Percentiles rank a stretch among this genome's conserved stretches.
Conservation (phyloP, 257 asterid genomes). For the Solanum bulbocastanum region DNA sequence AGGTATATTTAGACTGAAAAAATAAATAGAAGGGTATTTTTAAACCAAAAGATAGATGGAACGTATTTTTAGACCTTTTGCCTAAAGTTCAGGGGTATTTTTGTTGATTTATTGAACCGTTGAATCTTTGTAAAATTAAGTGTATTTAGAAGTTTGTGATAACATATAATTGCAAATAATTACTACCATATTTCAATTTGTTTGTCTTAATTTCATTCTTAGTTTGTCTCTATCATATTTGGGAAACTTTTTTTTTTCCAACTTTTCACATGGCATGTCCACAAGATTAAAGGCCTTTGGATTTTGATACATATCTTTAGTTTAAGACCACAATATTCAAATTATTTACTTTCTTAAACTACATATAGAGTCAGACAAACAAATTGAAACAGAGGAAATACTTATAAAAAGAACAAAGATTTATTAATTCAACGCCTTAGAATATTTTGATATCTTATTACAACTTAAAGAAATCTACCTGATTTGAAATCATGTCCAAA, state of each 20-base stretch:
- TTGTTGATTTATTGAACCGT: background rate
- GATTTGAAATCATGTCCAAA: background rate
- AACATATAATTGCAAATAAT: no score
- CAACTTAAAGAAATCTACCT: background rate
- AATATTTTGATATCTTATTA: background rate
- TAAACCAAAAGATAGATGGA: no score
- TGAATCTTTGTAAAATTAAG: background rate
- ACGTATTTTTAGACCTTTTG: no score
- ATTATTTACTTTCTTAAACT: no score
- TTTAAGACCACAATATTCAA: background rate
- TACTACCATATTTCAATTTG: background rate
- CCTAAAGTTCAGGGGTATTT: no score
- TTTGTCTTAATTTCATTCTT: background rate
- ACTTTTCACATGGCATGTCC: background rate
- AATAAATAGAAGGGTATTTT: no score
- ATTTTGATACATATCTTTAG: no score
- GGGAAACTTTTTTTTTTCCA: background rate
- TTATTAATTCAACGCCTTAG: no score
- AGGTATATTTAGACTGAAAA: background rate
- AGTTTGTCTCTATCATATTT: no score
- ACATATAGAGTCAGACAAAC: background rate
- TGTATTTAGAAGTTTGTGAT: no score
- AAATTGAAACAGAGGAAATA: no score
- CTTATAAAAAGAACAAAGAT: no score
- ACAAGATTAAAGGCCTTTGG: background rate